Evolutionary conservation across 1,284 basidiomycete genomes (phyloP), one percentile per base, ranked within the genome.

Genomic region (Leucoagaricus sp.): DNA sequence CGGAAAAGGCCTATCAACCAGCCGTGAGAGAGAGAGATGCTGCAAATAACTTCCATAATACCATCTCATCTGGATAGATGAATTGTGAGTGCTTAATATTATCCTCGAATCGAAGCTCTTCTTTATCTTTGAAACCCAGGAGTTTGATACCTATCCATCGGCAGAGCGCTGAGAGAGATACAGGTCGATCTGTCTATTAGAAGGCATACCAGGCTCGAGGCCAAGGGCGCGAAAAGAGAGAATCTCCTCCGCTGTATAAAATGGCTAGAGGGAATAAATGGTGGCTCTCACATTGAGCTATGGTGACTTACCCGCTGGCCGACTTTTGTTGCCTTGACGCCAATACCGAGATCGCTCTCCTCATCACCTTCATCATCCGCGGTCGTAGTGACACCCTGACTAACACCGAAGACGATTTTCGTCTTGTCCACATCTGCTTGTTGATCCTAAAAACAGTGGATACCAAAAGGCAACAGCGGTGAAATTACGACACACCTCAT

Each of bases 41-140:
- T 23, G 29, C 12, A 8, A 10, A 19, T 29, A 42, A 25, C 40
- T 42, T 36, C 52, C 81, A 23, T n/a, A 47, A 57, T 59, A 93
- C 93, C 69, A 83, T 76, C 69, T 99, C 96, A 63, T 96, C 90
- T 0, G 96, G 97, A 69, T 95, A 94, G 59, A 99, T 85, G 67
- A 99, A 99, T 52, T 86, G 76, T 0, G 94, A 86, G 71, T 97
- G 94, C 67, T 94, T 96, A 65, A 97, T 75, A 63, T 96, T 96
- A 68, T 97, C 93, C 69, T 94, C 88, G 62, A 94, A 90, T 0
- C 74, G 73, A 1, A 98, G 78, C 58, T 89, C 81, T 3, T 74
- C 69, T n/a, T 80, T 78, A 58, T 87, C 79, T 69, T 96, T 93
- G 78, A 98, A 99, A 2, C 96, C 97, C 21, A 99, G 83, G 3